Evolutionary conservation across 2,329 filamentous ascomycete species (phyloP), one percentile per base, ranked within the genome.

Genomic region (Coniella vitis): DNA sequence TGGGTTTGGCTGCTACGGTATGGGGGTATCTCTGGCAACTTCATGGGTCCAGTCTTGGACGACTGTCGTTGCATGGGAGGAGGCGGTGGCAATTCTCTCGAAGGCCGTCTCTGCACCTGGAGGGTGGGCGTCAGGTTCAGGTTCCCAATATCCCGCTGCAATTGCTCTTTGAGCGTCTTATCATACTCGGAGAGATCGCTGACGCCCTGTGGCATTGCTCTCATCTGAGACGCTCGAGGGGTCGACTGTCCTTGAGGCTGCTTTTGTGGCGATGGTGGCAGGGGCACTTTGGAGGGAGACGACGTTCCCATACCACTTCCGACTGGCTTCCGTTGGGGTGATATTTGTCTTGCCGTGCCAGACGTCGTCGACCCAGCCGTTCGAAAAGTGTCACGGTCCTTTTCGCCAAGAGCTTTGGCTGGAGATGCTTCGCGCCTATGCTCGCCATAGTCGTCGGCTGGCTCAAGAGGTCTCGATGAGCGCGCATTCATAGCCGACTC

Each of bases 401-500:
- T 52, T 55, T 75, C 64, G 45, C 67, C 58, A 2, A 64, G 63
- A 22, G 67, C 56, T 65, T 82, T 83, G 40, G 65, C 71, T 1
- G 78, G 78, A n/a, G 48, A 48, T 25, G 44, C 40, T 43, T 74
- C 74, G 45, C 76, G 68, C 37, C 71, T 68, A 42, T 68, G 69
- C 54, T 81, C 78, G 38, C 70, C 74, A 42, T 75, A 76, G 57
- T 79, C 73, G 19, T 70, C 71, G 14, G 65, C 60, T 13, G 61
- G 68, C 21, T 80, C 78, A 14, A 72, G 61, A 2, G 74, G 71
- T 39, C 73, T 69, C 12, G 79, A 71, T 29, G 79, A 75, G 50
- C 90, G 78, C 16, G 86, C 80, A 63, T 95, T 95, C 16, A 86
- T 83, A 12, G 84, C 85, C 29, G 86, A 84, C 52, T 90, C 87